Evolutionary conservation across 2,329 filamentous ascomycete genomes (phyloP).

Genomic region (Scedosporium dehoogii): DNA sequence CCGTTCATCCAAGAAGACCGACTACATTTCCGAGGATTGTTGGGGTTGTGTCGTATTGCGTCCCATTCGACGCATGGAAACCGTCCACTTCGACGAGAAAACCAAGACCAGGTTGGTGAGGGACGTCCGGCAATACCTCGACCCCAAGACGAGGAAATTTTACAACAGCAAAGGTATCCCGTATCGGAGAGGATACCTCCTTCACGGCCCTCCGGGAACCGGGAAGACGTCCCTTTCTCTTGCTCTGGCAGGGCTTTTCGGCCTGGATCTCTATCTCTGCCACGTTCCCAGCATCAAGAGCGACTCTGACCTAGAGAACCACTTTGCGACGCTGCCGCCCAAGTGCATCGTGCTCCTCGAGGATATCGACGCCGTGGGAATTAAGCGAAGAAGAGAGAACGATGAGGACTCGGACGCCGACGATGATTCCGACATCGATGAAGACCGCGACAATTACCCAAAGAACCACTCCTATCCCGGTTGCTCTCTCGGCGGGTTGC

Average conservation of each 20-base stretch:
- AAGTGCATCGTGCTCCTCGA: slow-evolving; percentile 16
- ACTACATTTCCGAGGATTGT: slow-evolving; percentile 8
- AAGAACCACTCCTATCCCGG: slow-evolving; percentile 7
- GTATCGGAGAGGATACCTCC: slow-evolving; percentile 66
- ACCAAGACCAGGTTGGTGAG: slow-evolving; percentile 57
- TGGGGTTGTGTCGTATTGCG: slow-evolving; percentile 33
- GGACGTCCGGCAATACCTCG: slow-evolving; percentile 71
- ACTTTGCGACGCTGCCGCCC: slow-evolving; percentile 19
- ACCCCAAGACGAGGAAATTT: slow-evolving; percentile 60
- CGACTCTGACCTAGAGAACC: slow-evolving; percentile 53
- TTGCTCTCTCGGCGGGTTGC: slow-evolving; percentile 59
- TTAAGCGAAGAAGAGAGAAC: slow-evolving; percentile 7
- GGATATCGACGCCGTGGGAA: slow-evolving; percentile 13
- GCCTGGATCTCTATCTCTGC: no score
- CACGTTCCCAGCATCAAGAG: no score
- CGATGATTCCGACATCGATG: no score
- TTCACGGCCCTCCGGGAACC: slow-evolving; percentile 65
- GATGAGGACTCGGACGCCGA: no score
- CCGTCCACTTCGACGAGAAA: slow-evolving; percentile 59
- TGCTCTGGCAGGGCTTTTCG: slow-evolving; percentile 47
- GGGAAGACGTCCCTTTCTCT: slow-evolving; percentile 63
- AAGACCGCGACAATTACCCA: slow-evolving; percentile 8
- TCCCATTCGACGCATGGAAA: slow-evolving; percentile 61
- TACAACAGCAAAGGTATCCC: slow-evolving; percentile 69
- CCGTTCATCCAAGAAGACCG: no score